A percentile compares a stretch with the other conserved stretches of the same genome.
phyloP scores from a whole-genome alignment of 306 rosid genomes.

The Lotus japonicus region DNA sequence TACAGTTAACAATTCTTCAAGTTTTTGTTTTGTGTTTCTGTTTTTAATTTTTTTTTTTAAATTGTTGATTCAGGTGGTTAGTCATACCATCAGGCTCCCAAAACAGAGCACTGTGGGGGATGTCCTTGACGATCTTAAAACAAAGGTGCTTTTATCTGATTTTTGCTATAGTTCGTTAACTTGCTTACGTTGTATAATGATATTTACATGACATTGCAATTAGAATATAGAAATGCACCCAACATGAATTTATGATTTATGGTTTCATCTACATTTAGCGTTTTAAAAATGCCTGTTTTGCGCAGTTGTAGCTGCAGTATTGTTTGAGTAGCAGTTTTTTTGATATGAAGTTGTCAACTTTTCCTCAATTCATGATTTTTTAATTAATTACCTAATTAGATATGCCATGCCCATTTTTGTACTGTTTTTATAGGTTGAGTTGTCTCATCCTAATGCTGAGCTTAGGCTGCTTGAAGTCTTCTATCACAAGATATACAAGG shows the following conservation, averaged over 20 bases:
- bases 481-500: slow-evolving; percentile 93
- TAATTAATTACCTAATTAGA: not conserved
- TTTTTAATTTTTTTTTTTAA: not conserved
- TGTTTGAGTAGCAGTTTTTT: not conserved
- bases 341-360: not conserved
- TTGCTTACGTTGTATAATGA: not conserved
- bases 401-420: not conserved
- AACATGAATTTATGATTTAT: slow-evolving; percentile 3
- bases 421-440: slow-evolving; percentile 54
- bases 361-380: not conserved
- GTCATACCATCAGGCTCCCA: slow-evolving; percentile 80
- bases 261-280: not conserved
- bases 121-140: slow-evolving; percentile 74
- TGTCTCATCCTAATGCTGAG: slow-evolving; percentile 76
- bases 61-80: slow-evolving; percentile 51
- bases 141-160: slow-evolving; percentile 45
- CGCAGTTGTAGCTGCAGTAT: slow-evolving; percentile 5
- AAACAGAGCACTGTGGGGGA: slow-evolving; percentile 90
- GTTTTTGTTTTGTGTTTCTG: not conserved
- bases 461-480: slow-evolving; percentile 92
- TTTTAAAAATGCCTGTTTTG: not conserved
- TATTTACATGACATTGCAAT: not conserved
- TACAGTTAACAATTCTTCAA: slow-evolving; percentile 2
- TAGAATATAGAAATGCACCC: not conserved
- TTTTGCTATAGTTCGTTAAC: not conserved